Evolutionary conservation across 768 basidiomycete genomes (phyloP).

Genomic region (Leucocoprinus sp.): DNA sequence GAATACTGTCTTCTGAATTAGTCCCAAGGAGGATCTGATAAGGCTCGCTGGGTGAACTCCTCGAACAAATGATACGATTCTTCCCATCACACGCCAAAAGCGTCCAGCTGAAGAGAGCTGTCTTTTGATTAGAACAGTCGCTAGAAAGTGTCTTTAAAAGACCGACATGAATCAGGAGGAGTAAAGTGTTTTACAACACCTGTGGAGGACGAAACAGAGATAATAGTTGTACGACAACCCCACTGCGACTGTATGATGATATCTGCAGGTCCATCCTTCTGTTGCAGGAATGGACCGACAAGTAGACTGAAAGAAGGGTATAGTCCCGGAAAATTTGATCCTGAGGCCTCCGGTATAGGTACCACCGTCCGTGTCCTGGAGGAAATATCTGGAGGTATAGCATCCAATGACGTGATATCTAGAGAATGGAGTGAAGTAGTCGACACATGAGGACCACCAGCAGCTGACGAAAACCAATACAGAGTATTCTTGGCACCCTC

Average conservation of each 20-base stretch:
- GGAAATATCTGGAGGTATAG: slow-evolving; percentile 2
- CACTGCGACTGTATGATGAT: slow-evolving; percentile 43
- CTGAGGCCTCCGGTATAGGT: slow-evolving; percentile 32
- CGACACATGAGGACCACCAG: slow-evolving; percentile 54
- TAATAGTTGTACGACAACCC: slow-evolving; percentile 44
- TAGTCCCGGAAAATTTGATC: slow-evolving; percentile 49
- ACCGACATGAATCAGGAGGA: slow-evolving; percentile 3
- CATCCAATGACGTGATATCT: slow-evolving; percentile 23
- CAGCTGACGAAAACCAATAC: slow-evolving; percentile 46
- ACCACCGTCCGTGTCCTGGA: slow-evolving; percentile 25
- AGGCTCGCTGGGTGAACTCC: slow-evolving; percentile 40
- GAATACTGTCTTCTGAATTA: slow-evolving; percentile 15
- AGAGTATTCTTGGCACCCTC: slow-evolving; percentile 21
- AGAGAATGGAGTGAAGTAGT: slow-evolving; percentile 42
- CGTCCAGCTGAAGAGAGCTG: slow-evolving; percentile 41
- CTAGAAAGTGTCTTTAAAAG: neutral
- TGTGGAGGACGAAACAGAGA: slow-evolving; percentile 33
- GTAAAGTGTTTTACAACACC: slow-evolving; percentile 40
- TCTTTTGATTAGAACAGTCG: slow-evolving; percentile 21
- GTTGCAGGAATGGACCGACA: slow-evolving; percentile 22
- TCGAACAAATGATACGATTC: slow-evolving; percentile 34
- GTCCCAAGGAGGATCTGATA: slow-evolving; percentile 43
- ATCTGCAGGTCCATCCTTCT: slow-evolving; percentile 13
- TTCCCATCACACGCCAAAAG: slow-evolving; percentile 41
- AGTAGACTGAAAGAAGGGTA: slow-evolving; percentile 45